Conservation (phyloP, 75 land plant species). For the Larix kaempferi region DNA sequence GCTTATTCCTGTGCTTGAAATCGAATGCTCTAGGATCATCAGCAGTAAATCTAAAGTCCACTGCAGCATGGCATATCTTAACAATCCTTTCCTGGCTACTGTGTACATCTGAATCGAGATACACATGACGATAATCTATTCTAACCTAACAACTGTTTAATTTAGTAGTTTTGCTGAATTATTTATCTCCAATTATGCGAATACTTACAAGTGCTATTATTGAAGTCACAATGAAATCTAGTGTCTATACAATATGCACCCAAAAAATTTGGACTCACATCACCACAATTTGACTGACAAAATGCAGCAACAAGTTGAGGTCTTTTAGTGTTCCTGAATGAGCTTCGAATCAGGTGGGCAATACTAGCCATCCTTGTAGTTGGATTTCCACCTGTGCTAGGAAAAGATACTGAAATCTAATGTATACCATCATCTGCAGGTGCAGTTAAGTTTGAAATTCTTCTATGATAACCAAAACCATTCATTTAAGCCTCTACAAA, state of each 20-base stretch:
- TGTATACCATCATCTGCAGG: slow-evolving; percentile 36
- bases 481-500: no score
- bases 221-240: slow-evolving; percentile 91
- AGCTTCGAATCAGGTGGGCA: slow-evolving; percentile 56
- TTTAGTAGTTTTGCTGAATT: no score
- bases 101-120: no score
- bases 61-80: no score
- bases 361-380: slow-evolving; percentile 44
- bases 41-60: no score
- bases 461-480: slow-evolving; percentile 18
- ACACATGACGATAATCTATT: no score
- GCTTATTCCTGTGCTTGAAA: no score
- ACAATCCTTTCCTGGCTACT: no score
- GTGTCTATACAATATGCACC: slow-evolving; percentile 95
- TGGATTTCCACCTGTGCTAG: slow-evolving; percentile 39
- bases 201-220: slow-evolving; percentile 86
- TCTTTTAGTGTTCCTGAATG: slow-evolving; percentile 35
- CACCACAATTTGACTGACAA: slow-evolving; percentile 96
- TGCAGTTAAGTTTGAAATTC: slow-evolving; percentile 62
- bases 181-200: no score
- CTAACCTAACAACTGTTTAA: no score
- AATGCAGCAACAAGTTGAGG: slow-evolving; percentile 86
- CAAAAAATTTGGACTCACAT: slow-evolving; percentile 88
- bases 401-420: slow-evolving; percentile 45
- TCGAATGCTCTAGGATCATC: no score